Base-by-base conservation (phyloP, 176 grass and related monocot genomes). In the Luzula sylvatica region DNA sequence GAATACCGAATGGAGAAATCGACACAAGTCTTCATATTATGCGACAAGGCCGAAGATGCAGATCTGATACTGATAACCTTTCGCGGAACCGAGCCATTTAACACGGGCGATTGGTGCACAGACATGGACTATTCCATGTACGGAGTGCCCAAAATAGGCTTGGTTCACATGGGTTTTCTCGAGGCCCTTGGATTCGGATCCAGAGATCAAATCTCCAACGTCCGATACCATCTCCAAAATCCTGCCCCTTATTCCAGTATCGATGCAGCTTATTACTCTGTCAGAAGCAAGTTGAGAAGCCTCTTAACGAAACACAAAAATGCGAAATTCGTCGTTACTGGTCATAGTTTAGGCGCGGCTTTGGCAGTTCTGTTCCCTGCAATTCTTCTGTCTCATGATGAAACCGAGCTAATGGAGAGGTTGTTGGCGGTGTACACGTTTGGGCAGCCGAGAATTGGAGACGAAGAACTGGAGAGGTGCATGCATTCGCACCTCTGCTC, bases 91-190 rank as follows among this genome's bases (percentile, higher is more conserved):
- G 50, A 76, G 14, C 73, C 73, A 46, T 76, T 76, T 32, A 43
- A 76, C 27, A 23, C 73, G 13, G 2, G 42, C 26, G 23, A 60
- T 8, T 69, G 64, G 65, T 15, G 15, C 45, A 69, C 55, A 2
- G 74, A 69, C 23, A 23, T 77, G 4, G 65, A 77, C 65, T 69
- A 58, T 49, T 77, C 74, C 18, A 69, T 64, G 74, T 77, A 77
- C 26, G 46, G 54, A 19, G 56, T 77, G 42, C 40, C 74, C 1
- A 21, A 38, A 26, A 26, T 61, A 39, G 74, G 74, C 4, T 69
- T 48, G 52, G 38, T 77, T 12, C 74, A 77, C 26, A 54, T 42
- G n/a, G 74, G 74, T 12, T 77, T 77, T 38, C 54, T 77, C 29
- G 56, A 77, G 44, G 74, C 74, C 16, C 55, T 77, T 11, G 74